Evolutionary conservation across 805 yeast species (phyloP).

Genomic region (Phaffomyces thermotolerans): DNA sequence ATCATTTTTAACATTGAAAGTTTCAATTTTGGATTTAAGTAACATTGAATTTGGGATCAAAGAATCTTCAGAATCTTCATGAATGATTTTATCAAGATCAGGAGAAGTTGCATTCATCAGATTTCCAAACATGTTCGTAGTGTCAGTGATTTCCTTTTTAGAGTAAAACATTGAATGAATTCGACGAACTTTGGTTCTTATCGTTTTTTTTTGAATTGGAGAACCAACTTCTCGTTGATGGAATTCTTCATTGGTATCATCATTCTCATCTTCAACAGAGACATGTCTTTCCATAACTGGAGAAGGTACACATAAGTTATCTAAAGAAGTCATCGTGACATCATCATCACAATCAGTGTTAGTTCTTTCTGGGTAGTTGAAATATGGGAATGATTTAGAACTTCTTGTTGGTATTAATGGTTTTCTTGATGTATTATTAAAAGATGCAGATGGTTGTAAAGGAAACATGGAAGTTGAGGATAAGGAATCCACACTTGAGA

Average conservation of each 20-base stretch:
- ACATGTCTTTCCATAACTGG: conserved; percentile 18
- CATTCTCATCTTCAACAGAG: conserved; percentile 2
- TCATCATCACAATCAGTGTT: conserved; percentile 9
- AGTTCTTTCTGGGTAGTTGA: conserved; percentile 12
- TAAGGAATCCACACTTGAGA: conserved; percentile 17
- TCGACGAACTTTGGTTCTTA: conserved; percentile 41
- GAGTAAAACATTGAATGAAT: conserved; percentile 65
- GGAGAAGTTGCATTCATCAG: conserved; percentile 18
- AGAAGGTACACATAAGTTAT: conserved; percentile 22
- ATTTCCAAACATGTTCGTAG: conserved; percentile 27
- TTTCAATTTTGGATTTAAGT: conserved; percentile 30
- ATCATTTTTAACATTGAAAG: conserved; percentile 44
- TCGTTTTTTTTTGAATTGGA: conserved; percentile 29
- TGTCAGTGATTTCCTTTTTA: conserved; percentile 38
- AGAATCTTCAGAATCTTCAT: conserved; percentile 8
- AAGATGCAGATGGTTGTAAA: background rate
- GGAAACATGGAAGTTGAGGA: conserved; percentile 2
- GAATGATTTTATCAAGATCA: conserved; percentile 3
- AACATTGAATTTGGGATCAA: conserved; percentile 12
- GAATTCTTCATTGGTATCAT: conserved; percentile 3
- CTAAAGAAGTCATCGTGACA: conserved; percentile 9
- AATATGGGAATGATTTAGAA: conserved; percentile 17
- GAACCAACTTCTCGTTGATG: conserved; percentile 30
- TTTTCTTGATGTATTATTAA: conserved; percentile 3
- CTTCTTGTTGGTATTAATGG: conserved; percentile 12